Evolutionary conservation across 2,329 filamentous ascomycete genomes (phyloP).

Genomic region (Fusarium euwallaceae): DNA sequence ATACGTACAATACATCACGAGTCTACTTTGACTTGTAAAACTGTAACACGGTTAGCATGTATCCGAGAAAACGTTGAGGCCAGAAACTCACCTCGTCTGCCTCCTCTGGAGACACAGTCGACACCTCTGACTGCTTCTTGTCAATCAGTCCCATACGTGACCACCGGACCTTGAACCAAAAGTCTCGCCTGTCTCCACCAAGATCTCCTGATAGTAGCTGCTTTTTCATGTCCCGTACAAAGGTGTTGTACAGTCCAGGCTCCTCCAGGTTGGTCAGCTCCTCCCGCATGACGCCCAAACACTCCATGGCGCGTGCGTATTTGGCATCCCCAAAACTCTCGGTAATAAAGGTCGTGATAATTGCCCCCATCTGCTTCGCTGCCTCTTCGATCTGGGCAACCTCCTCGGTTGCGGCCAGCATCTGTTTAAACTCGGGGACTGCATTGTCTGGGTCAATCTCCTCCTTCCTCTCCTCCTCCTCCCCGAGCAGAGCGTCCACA

Average conservation of each 20-base stretch:
- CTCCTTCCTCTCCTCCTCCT: constrained; percentile 59
- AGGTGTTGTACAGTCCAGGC: constrained; percentile 81
- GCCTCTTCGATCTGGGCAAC: constrained; percentile 75
- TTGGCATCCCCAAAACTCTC: constrained; percentile 81
- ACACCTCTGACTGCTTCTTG: constrained; percentile 70
- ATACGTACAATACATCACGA: constrained; percentile 9
- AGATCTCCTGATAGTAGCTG: constrained; percentile 77
- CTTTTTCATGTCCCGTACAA: constrained; percentile 78
- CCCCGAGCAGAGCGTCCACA: constrained; percentile 82
- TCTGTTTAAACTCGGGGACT: constrained; percentile 90
- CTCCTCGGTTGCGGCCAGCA: constrained; percentile 72
- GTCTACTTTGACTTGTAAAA: constrained; percentile 55
- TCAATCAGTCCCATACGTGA: constrained; percentile 81
- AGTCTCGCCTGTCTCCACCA: constrained; percentile 81
- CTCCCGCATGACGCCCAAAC: constrained; percentile 81
- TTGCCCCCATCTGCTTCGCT: constrained; percentile 78
- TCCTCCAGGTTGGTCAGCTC: constrained; percentile 82
- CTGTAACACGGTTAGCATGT: constrained; percentile 47
- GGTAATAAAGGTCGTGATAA: constrained; percentile 77
- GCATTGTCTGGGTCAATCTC: constrained; percentile 76
- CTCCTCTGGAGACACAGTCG: constrained; percentile 76
- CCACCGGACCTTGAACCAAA: constrained; percentile 82
- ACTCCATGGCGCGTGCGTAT: constrained; percentile 82
- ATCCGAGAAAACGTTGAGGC: not conserved
- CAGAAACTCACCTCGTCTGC: constrained; percentile 68